Conservation (phyloP, 2,329 filamentous ascomycete genomes). For the Apiospora phragmitis region DNA sequence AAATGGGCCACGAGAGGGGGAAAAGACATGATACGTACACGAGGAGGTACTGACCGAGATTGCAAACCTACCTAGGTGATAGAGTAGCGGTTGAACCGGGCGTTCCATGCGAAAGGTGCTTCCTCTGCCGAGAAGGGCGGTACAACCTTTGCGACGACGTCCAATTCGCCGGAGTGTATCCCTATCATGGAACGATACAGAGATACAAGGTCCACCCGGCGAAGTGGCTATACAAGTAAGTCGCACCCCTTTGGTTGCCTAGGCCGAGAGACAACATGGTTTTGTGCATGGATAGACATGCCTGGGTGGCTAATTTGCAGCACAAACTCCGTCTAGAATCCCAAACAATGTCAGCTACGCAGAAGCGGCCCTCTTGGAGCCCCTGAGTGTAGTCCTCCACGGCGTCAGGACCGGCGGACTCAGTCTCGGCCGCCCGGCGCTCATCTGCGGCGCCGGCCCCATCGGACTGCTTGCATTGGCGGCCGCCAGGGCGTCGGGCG, state of each 20-base stretch:
- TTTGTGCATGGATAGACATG: no score
- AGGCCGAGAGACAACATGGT: no score
- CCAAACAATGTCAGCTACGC: conserved; percentile 57
- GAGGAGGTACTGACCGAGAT: not conserved
- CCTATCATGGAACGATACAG: conserved; percentile 60
- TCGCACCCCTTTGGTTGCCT: not conserved
- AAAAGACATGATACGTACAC: no score
- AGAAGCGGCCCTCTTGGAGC: conserved; percentile 64
- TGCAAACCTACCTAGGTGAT: conserved; percentile 41
- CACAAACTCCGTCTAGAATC: conserved; percentile 32
- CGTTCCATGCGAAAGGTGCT: conserved; percentile 62
- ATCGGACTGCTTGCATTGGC: conserved; percentile 62
- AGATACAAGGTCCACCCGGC: conserved; percentile 63
- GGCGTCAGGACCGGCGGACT: conserved; percentile 56
- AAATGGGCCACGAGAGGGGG: no score
- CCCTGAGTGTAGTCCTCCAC: conserved; percentile 62
- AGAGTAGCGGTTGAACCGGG: conserved; percentile 68
- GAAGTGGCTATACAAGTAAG: conserved; percentile 55
- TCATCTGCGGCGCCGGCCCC: conserved; percentile 64
- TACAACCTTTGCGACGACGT: conserved; percentile 67
- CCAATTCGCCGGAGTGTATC: conserved; percentile 61
- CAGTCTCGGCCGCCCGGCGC: conserved; percentile 52
- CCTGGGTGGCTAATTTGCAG: no score
- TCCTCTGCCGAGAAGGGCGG: conserved; percentile 57
- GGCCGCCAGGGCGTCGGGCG: conserved; percentile 60